These are phyloP conservation scores for Annulohypoxylon bovei DNA, from an alignment of 495 filamentous ascomycete species.

Conservation along the genomic window DNA sequence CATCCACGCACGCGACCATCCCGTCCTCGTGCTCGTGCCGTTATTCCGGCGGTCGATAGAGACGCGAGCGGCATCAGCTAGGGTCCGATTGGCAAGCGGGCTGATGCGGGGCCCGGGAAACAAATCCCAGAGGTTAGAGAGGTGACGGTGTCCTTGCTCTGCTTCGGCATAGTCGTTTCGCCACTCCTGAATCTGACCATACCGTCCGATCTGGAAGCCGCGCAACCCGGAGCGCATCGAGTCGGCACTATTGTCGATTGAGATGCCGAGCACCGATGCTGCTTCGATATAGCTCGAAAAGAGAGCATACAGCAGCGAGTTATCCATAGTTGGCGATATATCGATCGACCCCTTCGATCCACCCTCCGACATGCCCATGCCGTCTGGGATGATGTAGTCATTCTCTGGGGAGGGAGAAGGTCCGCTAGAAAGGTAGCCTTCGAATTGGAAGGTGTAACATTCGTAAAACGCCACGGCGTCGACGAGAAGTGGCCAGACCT, in stretches of 20 bases:
- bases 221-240: neutral
- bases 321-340: neutral
- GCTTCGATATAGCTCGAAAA: neutral
- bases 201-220: neutral
- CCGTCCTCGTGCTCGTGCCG: neutral
- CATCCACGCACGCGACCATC: neutral
- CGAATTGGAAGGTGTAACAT: neutral
- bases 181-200: neutral
- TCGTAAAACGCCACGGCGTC: neutral
- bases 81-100: neutral
- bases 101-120: neutral
- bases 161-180: neutral
- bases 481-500: neutral
- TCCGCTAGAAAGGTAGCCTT: neutral
- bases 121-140: neutral
- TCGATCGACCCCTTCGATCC: neutral
- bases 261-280: neutral
- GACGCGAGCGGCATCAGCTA: neutral
- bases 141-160: neutral
- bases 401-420: neutral
- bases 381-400: neutral
- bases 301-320: neutral
- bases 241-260: neutral
- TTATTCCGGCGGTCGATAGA: neutral
- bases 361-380: neutral